phyloP scores from a whole-genome alignment of 2,329 filamentous ascomycete genomes.

The Phoma sp. region DNA sequence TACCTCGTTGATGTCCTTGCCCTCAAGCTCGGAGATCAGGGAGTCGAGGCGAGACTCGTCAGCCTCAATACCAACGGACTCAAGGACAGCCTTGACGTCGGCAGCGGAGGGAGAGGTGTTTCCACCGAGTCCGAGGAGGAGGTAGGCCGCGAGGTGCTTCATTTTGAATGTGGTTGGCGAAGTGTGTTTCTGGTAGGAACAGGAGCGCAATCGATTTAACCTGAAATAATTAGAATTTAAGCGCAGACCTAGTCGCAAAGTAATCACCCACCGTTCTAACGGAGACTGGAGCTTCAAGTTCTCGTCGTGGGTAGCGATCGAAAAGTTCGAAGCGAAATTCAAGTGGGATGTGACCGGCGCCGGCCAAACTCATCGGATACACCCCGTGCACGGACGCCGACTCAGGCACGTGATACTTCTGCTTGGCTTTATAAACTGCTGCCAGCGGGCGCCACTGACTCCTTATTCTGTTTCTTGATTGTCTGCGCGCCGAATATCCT shows the following conservation, averaged over 20 bases:
- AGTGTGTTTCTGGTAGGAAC: slow-evolving; percentile 60
- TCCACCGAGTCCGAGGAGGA: slow-evolving; percentile 92
- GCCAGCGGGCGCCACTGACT: slow-evolving; percentile 33
- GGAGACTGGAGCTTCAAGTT: slow-evolving; percentile 99
- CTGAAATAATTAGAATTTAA: slow-evolving; percentile 29
- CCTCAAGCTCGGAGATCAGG: slow-evolving; percentile 88
- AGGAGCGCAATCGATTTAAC: slow-evolving; percentile 95
- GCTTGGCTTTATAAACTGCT: slow-evolving; percentile 30
- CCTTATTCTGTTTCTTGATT: slow-evolving; percentile 22
- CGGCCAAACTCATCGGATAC: slow-evolving; percentile 13
- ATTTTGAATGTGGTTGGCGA: slow-evolving; percentile 75
- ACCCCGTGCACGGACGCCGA: background rate
- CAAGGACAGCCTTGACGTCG: slow-evolving; percentile 83
- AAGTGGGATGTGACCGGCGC: slow-evolving; percentile 10
- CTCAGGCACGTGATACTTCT: slow-evolving; percentile 21
- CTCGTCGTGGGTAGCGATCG: slow-evolving; percentile 52
- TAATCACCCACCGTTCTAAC: slow-evolving; percentile 76
- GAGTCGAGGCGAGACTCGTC: slow-evolving; percentile 82
- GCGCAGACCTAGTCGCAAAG: slow-evolving; percentile 16
- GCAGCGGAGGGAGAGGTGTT: slow-evolving; percentile 84
- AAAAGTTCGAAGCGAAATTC: slow-evolving; percentile 37
- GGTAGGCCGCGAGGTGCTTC: slow-evolving; percentile 99
- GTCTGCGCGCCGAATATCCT: slow-evolving; percentile 23
- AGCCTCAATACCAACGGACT: slow-evolving; percentile 92
- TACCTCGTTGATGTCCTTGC: slow-evolving; percentile 93